These are phyloP conservation scores for Bryoerythrophyllum caledonicum DNA, from an alignment of 225 moss, liverwort and hornwort species.

Conservation along the genomic window DNA sequence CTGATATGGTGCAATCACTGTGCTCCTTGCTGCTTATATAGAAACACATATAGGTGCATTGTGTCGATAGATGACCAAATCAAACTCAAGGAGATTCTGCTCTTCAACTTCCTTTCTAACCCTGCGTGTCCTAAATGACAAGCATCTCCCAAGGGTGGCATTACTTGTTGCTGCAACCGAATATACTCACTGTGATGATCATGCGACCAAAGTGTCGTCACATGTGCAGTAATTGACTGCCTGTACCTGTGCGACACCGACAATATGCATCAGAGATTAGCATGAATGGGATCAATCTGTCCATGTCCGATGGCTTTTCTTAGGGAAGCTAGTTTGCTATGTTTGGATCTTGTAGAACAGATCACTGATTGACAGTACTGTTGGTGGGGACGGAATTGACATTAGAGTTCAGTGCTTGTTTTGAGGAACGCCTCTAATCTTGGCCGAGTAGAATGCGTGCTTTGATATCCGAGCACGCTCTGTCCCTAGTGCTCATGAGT, in stretches of 20 bases:
- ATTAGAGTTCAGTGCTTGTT: neutral
- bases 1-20: too few species aligned
- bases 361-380: neutral
- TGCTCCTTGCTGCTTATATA: neutral
- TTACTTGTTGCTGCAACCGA: neutral
- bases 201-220: neutral
- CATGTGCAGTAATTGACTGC: neutral
- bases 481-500: neutral
- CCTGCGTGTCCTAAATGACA: neutral
- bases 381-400: constrained; percentile 9
- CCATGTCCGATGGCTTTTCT: too few species aligned
- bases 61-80: neutral
- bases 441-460: neutral
- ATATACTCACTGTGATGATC: neutral
- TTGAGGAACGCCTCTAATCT: neutral
- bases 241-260: neutral
- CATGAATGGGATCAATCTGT: neutral
- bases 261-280: neutral
- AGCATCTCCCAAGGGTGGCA: neutral
- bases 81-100: neutral
- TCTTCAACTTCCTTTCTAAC: neutral
- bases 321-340: neutral
- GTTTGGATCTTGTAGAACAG: neutral
- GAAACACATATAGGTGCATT: neutral
- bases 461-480: neutral